Base-by-base conservation (phyloP, 2,329 filamentous ascomycete species). In the Hawksworthiomyces lignivorus region DNA sequence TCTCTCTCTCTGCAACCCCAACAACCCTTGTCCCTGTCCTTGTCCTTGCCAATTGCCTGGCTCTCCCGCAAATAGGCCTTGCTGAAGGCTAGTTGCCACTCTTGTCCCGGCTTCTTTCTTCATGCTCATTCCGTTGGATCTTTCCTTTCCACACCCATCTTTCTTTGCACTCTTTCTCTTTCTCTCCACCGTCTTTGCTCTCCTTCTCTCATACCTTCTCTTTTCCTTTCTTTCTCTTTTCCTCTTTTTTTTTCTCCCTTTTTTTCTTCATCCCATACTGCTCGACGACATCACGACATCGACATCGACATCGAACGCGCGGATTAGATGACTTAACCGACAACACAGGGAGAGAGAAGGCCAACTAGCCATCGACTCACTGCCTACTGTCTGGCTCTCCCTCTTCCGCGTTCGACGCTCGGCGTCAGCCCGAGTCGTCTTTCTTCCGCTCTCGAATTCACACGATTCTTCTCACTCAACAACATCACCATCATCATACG, bases 251-350 rank as follows among this genome's bases (percentile, higher is more conserved):
- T 28, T 18, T 42, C 36, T 45, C 46, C 27, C 20, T 18, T 35
- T 46, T 41, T 50, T 44, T 51, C 47, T 51, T 43, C 51, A 43
- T 52, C 48, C 50, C 50, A 48, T 51, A 58, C 53, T 48, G 52
- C 52, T 54, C 51, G 53, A 54, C 50, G 43, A 47, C 48, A 47
- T 48, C 46, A 45, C 51, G 51, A 56, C 32, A 47, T 51, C 53
- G n/a, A n/a, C n/a, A n/a, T n/a, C n/a, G n/a, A n/a, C n/a, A n/a
- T n/a, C n/a, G 22, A 41, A 55, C 45, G 45, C 52, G 55, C 56
- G 54, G 59, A 53, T 57, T 69, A 63, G 62, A 70, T 69, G 65
- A 65, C 55, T 66, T 63, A 56, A 64, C 57, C 62, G 56, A 62
- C 52, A 54, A 63, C 59, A 35, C 26, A 39, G 44, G 30, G 40